phyloP scores from a whole-genome alignment of 192 early-diverging fungal species.

The Gryganskiella cystojenkinii region DNA sequence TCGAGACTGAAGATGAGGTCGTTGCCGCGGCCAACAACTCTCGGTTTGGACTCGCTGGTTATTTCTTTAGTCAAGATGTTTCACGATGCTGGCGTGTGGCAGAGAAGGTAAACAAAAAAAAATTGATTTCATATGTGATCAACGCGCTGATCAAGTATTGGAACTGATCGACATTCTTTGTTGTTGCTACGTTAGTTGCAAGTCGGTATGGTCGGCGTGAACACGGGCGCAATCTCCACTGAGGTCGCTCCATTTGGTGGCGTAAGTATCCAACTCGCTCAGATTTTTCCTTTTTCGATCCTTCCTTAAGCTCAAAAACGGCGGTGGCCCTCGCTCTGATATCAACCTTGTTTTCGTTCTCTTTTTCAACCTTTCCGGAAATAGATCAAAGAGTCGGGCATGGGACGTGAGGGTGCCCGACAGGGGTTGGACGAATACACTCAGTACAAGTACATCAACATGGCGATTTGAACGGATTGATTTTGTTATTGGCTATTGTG shows the following conservation, averaged over 20 bases:
- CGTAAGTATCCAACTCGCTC: slow-evolving; percentile 33
- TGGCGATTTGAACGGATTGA: slow-evolving; percentile 39
- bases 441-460: slow-evolving; percentile 75
- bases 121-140: too few species aligned
- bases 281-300: neutral
- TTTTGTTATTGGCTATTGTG: too few species aligned
- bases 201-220: slow-evolving; percentile 93
- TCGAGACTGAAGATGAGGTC: slow-evolving; percentile 85
- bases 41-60: slow-evolving; percentile 81
- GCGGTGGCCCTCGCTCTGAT: too few species aligned
- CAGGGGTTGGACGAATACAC: slow-evolving; percentile 78
- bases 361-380: too few species aligned
- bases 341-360: neutral
- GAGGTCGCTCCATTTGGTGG: slow-evolving; percentile 77
- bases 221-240: slow-evolving; percentile 70
- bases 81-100: slow-evolving; percentile 83
- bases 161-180: too few species aligned
- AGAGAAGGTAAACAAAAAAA: too few species aligned
- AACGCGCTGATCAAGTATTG: too few species aligned
- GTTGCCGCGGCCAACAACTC: slow-evolving; percentile 79
- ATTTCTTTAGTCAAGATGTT: slow-evolving; percentile 85
- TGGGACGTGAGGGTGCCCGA: slow-evolving; percentile 78
- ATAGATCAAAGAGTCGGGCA: slow-evolving; percentile 73
- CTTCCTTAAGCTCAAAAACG: too few species aligned
- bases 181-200: too few species aligned